Evolutionary conservation across 345 rosid species (phyloP), one percentile per base, ranked within the genome.

Genomic region (Brassica napus): DNA sequence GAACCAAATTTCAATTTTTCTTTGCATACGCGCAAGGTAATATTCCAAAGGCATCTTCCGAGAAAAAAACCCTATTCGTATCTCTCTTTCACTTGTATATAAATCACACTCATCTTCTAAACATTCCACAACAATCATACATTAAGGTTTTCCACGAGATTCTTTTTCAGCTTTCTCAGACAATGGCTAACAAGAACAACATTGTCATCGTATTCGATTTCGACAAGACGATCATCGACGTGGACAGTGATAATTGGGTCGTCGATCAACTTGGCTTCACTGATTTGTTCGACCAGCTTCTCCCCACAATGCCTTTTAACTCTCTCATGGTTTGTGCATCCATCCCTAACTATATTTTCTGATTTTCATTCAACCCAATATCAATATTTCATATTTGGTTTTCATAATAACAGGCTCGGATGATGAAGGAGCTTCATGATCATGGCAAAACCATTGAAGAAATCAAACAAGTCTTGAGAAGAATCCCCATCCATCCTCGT

Each of bases 271-370:
- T 92, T 72, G 94, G 94, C 5, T 85, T 85, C 63, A 87, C 91
- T 9, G 89, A 86, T 34, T 72, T 85, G 86, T 92, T 87, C 83
- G 80, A 90, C 26, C 82, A 86, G 61, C 97, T 92, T 63, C 92
- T 90, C 21, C 90, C 88, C 5, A 86, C 94, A 58, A 86, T 90
- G 93, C 91, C 97, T 58, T 92, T 92, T 93, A 92, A 92, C 81
- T 75, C 94, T 42, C 85, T 90, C 74, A 90, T 92, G 94, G 97
- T 92, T 73, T 55, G 81, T 65, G 61, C 14, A 16, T 52, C 68
- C 0, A 65, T 28, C 42, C 52, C 68, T 28, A 54, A 54, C 55
- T 32, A 47, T 4, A 52, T 52, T 7, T 52, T n/a, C 57, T 52
- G 18, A 52, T 52, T n/a, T 52, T 52, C 1, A 52, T 7, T 7